Evolutionary conservation across 106 monocot genomes (phyloP), one percentile per base, ranked within the genome.

Genomic region (Apostasia shenzhenica): DNA sequence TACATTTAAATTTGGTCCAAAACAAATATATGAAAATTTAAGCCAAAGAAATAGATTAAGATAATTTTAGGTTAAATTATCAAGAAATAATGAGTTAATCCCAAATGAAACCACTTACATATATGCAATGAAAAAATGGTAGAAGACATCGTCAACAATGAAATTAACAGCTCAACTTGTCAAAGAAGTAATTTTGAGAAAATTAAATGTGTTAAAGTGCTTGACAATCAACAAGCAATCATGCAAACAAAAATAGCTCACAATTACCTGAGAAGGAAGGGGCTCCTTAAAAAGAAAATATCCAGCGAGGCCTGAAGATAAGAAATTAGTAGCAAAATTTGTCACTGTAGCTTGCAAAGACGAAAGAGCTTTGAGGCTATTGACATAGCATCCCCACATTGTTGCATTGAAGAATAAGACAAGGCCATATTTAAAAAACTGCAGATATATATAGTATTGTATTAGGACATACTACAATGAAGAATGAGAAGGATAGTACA

Each of bases 321-420:
- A 57, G 67, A 99, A 99, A 66, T 99, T 99, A 8, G 87, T 66
- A 9, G 99, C 89, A 68, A 99, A 99, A 80, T 90, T 99, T 46
- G 85, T 93, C 41, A 99, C 99, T 50, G 99, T 99, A 49, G 93
- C 93, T 83, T 99, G 99, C 72, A 99, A 76, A 67, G 99, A 87
- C 7, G 99, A 88, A 14, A 99, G 83, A 58, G 73, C 87, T 74
- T 89, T 93, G 48, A 99, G 99, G 63, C 99, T 93, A 75, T 93
- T 99, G 48, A 87, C 81, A 72, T 93, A 99, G 81, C 93, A 93
- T 67, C 85, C 99, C 99, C 99, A 99, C 99, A 99, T 99, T 63
- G 72, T 85, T 10, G 84, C 72, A 65, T 99, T 99, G 83, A 89
- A 93, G 44, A 87, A 57, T 47, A 99, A 47, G 56, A 99, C 80